Conservation (phyloP, 108 stramenopile species). For the Conticribra weissflogii region DNA sequence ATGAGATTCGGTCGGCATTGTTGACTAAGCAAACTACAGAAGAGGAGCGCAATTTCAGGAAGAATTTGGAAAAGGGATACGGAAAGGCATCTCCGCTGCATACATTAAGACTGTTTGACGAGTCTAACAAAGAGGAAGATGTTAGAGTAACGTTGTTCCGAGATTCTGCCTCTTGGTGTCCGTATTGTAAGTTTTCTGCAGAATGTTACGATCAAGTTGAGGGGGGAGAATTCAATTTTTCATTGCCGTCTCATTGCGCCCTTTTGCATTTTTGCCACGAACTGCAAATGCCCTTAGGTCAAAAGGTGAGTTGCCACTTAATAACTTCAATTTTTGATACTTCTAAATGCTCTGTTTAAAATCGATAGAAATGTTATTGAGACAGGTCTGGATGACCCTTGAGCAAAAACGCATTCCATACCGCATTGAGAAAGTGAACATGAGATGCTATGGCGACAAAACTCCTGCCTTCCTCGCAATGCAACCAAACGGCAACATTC, state of each 20-base stretch:
- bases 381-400: slow-evolving; percentile 59
- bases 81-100: slow-evolving; percentile 77
- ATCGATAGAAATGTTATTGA: not conserved
- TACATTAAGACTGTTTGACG: slow-evolving; percentile 80
- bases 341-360: not conserved
- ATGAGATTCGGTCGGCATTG: slow-evolving; percentile 52
- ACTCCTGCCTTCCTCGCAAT: slow-evolving; percentile 64
- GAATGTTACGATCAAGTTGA: no score
- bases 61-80: slow-evolving; percentile 61
- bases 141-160: slow-evolving; percentile 85
- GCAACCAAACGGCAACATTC: slow-evolving; percentile 81
- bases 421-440: slow-evolving; percentile 86
- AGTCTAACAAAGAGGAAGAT: slow-evolving; percentile 72
- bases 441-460: slow-evolving; percentile 91
- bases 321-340: not conserved
- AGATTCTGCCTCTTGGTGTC: slow-evolving; percentile 86
- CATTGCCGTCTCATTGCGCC: no score
- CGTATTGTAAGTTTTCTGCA: slow-evolving; percentile 95
- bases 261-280: no score
- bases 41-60: slow-evolving; percentile 70
- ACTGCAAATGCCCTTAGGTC: no score
- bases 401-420: slow-evolving; percentile 92
- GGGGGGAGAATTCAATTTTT: no score
- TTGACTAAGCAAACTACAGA: slow-evolving; percentile 53
- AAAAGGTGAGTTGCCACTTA: no score